Evolutionary conservation across 164 flowering plant species (phyloP), one percentile per base, ranked within the genome.

Genomic region (Tetrastigma voinierianum): DNA sequence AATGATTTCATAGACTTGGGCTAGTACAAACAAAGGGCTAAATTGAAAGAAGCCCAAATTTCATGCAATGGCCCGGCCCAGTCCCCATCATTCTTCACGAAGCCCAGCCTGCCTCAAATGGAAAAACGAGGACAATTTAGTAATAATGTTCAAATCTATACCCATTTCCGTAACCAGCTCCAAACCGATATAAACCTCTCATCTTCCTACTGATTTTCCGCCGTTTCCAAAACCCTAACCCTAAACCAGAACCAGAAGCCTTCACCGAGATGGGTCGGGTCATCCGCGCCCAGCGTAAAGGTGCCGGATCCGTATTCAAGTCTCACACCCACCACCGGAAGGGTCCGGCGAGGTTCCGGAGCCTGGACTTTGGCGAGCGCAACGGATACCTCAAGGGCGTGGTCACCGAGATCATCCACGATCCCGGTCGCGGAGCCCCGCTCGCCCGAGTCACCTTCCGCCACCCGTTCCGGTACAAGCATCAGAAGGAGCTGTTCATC

Each of bases 291-390:
- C 89, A 85, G 68, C 83, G 87, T 74, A 85, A 85, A 74, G 89
- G 89, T 61, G 89, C 89, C 0, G 86, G 89, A 2, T 81, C 85
- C 23, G 83, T 85, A 25, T 83, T 85, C 86, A 76, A 70, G 60
- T 81, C 89, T 71, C 88, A 84, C 78, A 82, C 86, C 51, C 89
- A 85, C 83, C 89, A 83, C 77, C 84, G 89, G 51, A 85, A 85
- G 76, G 89, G 89, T 10, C 83, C 89, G 4, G 89, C 89, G 32
- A 61, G 79, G 12, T 82, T 86, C 84, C 79, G 90, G 2, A 51
- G 74, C 66, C 81, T 86, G 49, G 90, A 86, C 73, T 86, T 80
- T 77, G 86, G 87, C 46, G 90, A 86, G 72, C 80, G 87, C 48
- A 84, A 86, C 52, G 90, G 90, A 11, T 86, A 86, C 69, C 76